Percentiles rank a stretch among this genome's conserved stretches.
Conservation (phyloP, 176 grass and related monocot genomes). For the Triticum dicoccoides region DNA sequence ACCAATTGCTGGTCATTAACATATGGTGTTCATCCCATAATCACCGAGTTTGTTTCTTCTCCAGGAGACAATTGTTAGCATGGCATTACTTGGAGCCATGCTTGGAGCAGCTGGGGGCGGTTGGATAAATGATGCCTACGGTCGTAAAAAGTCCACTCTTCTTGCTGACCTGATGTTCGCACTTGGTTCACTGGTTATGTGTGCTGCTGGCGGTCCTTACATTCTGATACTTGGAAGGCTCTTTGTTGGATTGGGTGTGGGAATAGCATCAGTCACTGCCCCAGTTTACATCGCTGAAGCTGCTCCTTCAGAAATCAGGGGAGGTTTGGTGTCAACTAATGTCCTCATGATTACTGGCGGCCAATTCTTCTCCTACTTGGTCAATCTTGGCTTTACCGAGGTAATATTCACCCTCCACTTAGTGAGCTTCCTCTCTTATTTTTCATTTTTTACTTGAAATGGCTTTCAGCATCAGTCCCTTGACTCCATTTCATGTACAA, state of each 20-base stretch:
- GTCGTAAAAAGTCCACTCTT: conserved; percentile 81
- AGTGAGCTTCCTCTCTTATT: background rate
- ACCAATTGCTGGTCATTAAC: background rate
- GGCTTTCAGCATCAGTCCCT: background rate
- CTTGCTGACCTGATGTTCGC: conserved; percentile 82
- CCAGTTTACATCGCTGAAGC: conserved; percentile 93
- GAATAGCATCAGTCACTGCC: conserved; percentile 82
- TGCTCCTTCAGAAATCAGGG: conserved; percentile 91
- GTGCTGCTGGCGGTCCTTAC: conserved; percentile 62
- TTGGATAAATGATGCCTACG: conserved; percentile 92
- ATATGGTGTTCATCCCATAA: background rate
- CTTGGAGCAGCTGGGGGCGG: conserved; percentile 84
- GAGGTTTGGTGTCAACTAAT: conserved; percentile 86
- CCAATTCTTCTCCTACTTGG: conserved; percentile 94
- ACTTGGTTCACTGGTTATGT: conserved; percentile 84
- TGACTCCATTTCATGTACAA: background rate
- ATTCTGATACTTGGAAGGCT: conserved; percentile 83
- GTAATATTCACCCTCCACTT: conserved; percentile 39
- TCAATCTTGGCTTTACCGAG: conserved; percentile 96
- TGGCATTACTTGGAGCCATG: conserved; percentile 87
- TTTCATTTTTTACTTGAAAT: background rate
- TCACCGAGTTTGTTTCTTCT: conserved; percentile 26
- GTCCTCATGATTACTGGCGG: conserved; percentile 97
- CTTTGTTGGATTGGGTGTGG: conserved; percentile 83
- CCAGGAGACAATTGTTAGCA: conserved; percentile 98